phyloP scores from a whole-genome alignment of 257 asterid species.

The Nicotiana knightiana region DNA sequence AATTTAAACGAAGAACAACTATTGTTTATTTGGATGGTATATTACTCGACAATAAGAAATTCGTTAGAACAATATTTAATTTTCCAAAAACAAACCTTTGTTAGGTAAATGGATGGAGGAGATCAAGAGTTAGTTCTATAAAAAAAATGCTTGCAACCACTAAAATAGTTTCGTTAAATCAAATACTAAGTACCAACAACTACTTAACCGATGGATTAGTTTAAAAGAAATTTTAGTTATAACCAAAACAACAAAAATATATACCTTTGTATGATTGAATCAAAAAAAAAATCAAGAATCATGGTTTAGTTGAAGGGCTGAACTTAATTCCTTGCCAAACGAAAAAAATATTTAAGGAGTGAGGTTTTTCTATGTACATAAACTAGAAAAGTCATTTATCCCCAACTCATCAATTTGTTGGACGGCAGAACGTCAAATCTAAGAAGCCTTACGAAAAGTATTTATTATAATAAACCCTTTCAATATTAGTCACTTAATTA shows the following conservation, averaged over 20 bases:
- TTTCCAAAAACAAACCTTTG: neutral
- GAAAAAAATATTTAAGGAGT: slow-evolving; percentile 7
- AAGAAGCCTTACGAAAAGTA: neutral
- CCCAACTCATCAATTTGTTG: neutral
- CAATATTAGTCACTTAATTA: neutral
- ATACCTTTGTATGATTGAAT: slow-evolving; percentile 28
- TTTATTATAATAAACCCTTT: neutral
- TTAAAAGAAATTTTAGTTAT: neutral
- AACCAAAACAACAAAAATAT: neutral
- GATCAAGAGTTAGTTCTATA: neutral
- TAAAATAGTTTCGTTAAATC: neutral
- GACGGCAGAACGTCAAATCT: neutral
- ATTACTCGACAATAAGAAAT: too few species aligned
- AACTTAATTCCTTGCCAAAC: neutral
- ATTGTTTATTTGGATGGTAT: neutral
- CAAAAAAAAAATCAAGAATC: neutral
- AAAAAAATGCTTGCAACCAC: neutral
- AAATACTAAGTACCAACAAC: neutral
- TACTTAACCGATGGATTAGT: neutral
- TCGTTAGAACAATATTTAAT: neutral
- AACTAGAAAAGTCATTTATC: neutral
- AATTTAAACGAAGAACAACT: neutral
- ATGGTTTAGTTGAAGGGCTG: slow-evolving; percentile 11
- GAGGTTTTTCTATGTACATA: neutral
- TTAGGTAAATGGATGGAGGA: neutral